Conservation (phyloP, 78 protist genomes). For the Dictyostelium brefeldianum region DNA sequence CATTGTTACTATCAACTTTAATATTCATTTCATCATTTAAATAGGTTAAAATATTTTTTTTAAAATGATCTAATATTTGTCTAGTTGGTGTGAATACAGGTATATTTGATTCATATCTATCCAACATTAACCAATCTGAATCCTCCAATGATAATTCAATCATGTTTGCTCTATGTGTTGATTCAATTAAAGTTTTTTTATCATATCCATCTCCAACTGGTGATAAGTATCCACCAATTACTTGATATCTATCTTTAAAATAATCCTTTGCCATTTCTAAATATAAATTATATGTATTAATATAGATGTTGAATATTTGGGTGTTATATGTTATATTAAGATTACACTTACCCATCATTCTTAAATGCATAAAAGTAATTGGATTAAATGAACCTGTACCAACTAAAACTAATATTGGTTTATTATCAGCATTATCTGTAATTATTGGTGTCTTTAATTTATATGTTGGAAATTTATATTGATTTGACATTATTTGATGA, state of each 20-base stretch:
- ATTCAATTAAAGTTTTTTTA: slow-evolving; percentile 45
- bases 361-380: slow-evolving; percentile 69
- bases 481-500: too few relatives aligned
- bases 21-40: background rate
- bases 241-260: slow-evolving; percentile 10
- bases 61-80: slow-evolving; percentile 44
- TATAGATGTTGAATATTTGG: background rate
- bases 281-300: too few relatives aligned
- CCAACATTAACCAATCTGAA: slow-evolving; percentile 65
- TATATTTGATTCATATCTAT: slow-evolving; percentile 32
- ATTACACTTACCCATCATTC: slow-evolving; percentile 71
- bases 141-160: background rate
- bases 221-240: slow-evolving; percentile 71
- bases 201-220: slow-evolving; percentile 83
- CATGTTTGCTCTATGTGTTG: slow-evolving; percentile 38
- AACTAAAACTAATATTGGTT: slow-evolving; percentile 41
- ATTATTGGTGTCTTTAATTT: slow-evolving; percentile 8
- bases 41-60: background rate
- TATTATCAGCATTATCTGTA: background rate
- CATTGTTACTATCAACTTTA: background rate
- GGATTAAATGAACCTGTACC: slow-evolving; percentile 77
- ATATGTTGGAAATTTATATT: background rate
- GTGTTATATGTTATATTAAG: too few relatives aligned
- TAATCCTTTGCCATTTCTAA: slow-evolving; percentile 50
- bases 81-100: slow-evolving; percentile 66